phyloP scores from a whole-genome alignment of 345 rosid species.

The Toxicodendron radicans region DNA sequence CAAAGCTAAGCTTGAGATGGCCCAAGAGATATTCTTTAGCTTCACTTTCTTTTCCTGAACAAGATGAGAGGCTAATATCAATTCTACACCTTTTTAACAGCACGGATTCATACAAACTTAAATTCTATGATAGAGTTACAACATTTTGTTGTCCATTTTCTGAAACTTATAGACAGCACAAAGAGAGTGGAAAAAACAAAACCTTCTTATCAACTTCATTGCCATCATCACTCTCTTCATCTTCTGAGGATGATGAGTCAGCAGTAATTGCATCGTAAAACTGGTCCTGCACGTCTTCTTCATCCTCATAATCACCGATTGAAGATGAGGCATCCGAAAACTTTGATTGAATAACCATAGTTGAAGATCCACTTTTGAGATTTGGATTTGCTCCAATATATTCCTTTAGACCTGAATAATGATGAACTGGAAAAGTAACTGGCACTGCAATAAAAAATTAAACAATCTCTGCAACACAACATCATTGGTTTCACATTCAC shows the following conservation, averaged over 20 bases:
- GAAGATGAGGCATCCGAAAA: conserved; percentile 41
- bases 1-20: conserved; percentile 69
- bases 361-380: conserved; percentile 52
- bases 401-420: conserved; percentile 80
- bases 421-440: conserved; percentile 16
- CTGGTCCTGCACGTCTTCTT: conserved; percentile 58
- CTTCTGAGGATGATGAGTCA: conserved; percentile 69
- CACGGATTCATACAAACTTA: neutral
- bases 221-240: conserved; percentile 65
- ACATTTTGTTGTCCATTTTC: neutral
- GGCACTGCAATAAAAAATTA: conserved; percentile 14
- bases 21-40: conserved; percentile 90
- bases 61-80: conserved; percentile 22
- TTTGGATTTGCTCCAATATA: conserved; percentile 91
- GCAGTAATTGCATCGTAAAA: conserved; percentile 88
- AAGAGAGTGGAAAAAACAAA: conserved; percentile 21
- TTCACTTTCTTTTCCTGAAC: conserved; percentile 63
- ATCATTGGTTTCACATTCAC: neutral
- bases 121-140: neutral
- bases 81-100: conserved; percentile 17
- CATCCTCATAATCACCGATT: conserved; percentile 58
- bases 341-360: conserved; percentile 58
- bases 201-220: conserved; percentile 49
- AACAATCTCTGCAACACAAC: neutral
- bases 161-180: neutral